Evolutionary conservation across 2,329 filamentous ascomycete species (phyloP).

Genomic region (Penicillium aurantiogriseum): DNA sequence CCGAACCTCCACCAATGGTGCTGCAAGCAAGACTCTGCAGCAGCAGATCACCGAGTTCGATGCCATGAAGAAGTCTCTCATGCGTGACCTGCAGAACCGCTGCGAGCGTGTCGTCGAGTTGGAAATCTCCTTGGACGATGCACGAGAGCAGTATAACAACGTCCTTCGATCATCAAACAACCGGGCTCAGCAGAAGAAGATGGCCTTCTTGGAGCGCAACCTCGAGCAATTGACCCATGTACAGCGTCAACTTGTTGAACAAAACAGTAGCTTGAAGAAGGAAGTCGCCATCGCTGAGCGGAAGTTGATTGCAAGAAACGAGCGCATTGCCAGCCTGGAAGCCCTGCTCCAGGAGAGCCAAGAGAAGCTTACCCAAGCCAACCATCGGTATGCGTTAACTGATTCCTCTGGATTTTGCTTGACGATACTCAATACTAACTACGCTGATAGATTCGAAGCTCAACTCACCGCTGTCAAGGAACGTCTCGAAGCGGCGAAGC

Average conservation of each 20-base stretch:
- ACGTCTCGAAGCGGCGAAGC: conserved; percentile 91
- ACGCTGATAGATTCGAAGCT: conserved; percentile 75
- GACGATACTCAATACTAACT: conserved; percentile 13
- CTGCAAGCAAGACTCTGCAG: conserved; percentile 75
- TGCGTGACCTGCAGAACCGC: conserved; percentile 97
- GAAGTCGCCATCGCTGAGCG: conserved; percentile 98
- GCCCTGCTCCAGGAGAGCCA: conserved; percentile 91
- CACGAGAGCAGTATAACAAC: conserved; percentile 98
- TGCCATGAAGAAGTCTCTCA: conserved; percentile 99
- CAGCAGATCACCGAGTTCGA: conserved; percentile 99
- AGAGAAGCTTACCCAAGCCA: conserved; percentile 95
- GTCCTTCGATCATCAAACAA: conserved; percentile 96
- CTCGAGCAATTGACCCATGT: conserved; percentile 97
- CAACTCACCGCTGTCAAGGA: conserved; percentile 98
- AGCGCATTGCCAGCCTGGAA: conserved; percentile 93
- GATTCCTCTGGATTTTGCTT: conserved; percentile 9
- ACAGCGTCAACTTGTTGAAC: conserved; percentile 94
- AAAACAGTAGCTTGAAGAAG: conserved; percentile 96
- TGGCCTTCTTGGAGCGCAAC: conserved; percentile 98
- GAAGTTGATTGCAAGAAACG: conserved; percentile 93
- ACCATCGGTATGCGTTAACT: conserved; percentile 74
- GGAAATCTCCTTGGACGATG: conserved; percentile 96
- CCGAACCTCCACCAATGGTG: conserved; percentile 58
- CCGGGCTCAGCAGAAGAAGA: conserved; percentile 99
- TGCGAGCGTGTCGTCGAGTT: conserved; percentile 98